Conservation (phyloP, 345 rosid species). For the Psidium friedrichsthalianum region DNA sequence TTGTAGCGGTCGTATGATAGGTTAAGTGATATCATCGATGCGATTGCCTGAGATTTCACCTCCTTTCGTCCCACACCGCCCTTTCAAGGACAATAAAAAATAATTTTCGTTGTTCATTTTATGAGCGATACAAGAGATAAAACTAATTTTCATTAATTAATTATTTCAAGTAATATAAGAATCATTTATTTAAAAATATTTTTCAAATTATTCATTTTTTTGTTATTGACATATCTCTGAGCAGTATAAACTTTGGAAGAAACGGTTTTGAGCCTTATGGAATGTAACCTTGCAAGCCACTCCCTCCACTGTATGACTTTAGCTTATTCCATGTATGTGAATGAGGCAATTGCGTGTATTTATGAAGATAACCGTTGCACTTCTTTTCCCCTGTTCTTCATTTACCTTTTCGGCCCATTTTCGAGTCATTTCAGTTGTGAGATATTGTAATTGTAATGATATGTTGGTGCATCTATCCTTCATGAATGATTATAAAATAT, state of each 20-base stretch:
- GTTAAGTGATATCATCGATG: no score
- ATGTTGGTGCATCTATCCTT: neutral
- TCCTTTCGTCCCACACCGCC: no score
- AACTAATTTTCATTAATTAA: no score
- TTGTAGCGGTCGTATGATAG: no score
- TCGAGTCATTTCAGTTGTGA: neutral
- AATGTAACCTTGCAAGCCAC: neutral
- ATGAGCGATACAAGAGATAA: no score
- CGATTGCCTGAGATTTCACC: no score
- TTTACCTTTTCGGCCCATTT: neutral
- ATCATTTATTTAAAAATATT: no score
- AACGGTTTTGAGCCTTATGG: neutral
- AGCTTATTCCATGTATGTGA: neutral
- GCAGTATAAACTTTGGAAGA: neutral
- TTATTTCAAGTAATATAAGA: no score
- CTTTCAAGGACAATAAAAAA: no score
- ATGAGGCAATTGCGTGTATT: neutral
- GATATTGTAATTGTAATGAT: neutral
- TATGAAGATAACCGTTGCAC: neutral
- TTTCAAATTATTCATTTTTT: no score
- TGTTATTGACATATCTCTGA: neutral
- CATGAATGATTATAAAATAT: no score
- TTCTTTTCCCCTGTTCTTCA: neutral
- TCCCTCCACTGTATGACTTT: neutral
- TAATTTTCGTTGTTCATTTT: no score